These are phyloP conservation scores for Alternaria brassicae DNA, from an alignment of 2,329 filamentous ascomycete genomes.

Conservation along the genomic window DNA sequence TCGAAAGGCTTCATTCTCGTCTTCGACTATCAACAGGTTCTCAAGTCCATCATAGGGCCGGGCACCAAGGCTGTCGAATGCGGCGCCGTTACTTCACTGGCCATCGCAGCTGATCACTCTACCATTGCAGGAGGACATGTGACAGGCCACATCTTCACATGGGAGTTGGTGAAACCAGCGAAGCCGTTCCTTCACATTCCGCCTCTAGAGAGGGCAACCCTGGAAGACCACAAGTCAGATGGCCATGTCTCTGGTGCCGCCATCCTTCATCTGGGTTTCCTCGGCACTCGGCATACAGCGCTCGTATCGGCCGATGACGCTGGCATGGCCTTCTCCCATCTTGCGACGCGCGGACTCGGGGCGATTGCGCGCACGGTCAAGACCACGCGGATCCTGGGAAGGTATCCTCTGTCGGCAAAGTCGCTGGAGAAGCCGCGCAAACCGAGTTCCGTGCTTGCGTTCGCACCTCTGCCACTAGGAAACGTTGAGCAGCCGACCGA, in stretches of 20 bases:
- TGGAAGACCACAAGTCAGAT: slow-evolving; percentile 73
- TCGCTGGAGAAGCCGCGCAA: slow-evolving; percentile 73
- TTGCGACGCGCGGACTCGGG: slow-evolving; percentile 89
- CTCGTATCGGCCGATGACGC: slow-evolving; percentile 92
- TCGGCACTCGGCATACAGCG: slow-evolving; percentile 91
- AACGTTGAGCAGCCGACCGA: slow-evolving; percentile 92
- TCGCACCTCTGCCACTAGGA: slow-evolving; percentile 88
- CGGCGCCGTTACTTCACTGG: slow-evolving; percentile 83
- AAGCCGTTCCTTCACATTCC: slow-evolving; percentile 88
- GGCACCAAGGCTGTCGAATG: slow-evolving; percentile 95
- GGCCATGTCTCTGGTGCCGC: slow-evolving; percentile 81
- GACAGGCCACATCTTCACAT: slow-evolving; percentile 92
- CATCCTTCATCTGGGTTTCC: slow-evolving; percentile 90
- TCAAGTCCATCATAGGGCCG: slow-evolving; percentile 92
- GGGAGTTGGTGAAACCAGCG: slow-evolving; percentile 85
- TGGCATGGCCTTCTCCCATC: slow-evolving; percentile 98
- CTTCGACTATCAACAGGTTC: slow-evolving; percentile 95
- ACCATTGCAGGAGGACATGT: slow-evolving; percentile 90
- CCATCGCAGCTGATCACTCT: slow-evolving; percentile 91
- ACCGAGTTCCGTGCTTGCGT: slow-evolving; percentile 92
- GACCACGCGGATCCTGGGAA: slow-evolving; percentile 86
- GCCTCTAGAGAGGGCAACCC: slow-evolving; percentile 71
- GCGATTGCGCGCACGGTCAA: slow-evolving; percentile 85
- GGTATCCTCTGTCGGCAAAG: slow-evolving; percentile 79
- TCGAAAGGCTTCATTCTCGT: slow-evolving; percentile 93